Percentiles rank a stretch among this genome's conserved stretches.
Conservation (phyloP, 345 rosid species). For the Moringa oleifera region DNA sequence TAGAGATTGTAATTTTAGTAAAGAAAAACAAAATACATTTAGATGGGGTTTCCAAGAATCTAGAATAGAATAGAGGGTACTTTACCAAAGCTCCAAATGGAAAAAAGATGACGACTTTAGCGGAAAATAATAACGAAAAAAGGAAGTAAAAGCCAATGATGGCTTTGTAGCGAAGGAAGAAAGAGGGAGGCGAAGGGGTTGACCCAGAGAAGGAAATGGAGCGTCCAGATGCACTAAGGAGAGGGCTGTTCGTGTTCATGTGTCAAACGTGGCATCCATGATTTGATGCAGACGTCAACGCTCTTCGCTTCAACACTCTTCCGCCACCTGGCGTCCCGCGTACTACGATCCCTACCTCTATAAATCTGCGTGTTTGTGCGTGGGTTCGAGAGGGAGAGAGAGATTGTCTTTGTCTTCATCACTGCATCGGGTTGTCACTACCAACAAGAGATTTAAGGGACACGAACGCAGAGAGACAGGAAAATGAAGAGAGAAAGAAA, state of each 20-base stretch:
- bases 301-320: not conserved
- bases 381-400: not conserved
- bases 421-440: no score
- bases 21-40: no score
- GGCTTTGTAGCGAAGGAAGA: no score
- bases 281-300: conserved; percentile 17
- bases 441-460: not conserved
- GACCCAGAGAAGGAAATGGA: conserved; percentile 13
- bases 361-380: no score
- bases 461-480: not conserved
- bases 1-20: no score
- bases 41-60: no score
- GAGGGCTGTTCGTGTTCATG: not conserved
- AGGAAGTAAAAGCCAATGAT: conserved; percentile 7
- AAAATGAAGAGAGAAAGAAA: conserved; percentile 2
- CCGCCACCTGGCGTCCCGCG: conserved; percentile 12
- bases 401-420: not conserved
- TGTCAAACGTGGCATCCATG: conserved; percentile 8
- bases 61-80: no score
- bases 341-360: no score
- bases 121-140: not conserved
- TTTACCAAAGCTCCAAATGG: no score
- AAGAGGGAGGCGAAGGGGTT: no score
- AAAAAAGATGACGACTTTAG: no score
- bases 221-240: conserved; percentile 11